Base-by-base conservation (phyloP, 192 early-diverging fungal genomes). In the Gigaspora rosea region DNA sequence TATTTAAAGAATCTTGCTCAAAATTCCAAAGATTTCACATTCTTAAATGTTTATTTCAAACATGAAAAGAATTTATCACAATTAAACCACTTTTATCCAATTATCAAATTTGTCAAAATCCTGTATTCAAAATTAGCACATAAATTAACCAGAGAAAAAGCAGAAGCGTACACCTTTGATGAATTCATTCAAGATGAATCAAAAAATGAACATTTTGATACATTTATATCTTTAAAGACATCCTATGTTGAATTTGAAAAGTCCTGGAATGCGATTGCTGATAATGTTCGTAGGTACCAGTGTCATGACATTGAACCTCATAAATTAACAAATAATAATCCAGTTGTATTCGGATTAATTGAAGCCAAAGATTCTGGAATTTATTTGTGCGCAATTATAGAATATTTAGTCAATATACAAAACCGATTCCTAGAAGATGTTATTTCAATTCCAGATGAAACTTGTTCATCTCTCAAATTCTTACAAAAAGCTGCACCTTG, bases 21-120 rank as follows among this genome's bases (percentile, higher is more conserved):
- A 62, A 27, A 61, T n/a, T 27, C 8, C 22, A 33, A n/a, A 13
- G 27, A 54, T 7, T 73, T 47, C 49, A 70, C 70, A 41, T 78
- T 78, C 41, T 32, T 78, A 10, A 48, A 13, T 32, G 4, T 72
- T 48, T 78, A 73, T 66, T 71, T 78, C 59, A 73, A 78, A 50
- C 47, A 73, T 13, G n/a, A 58, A 9, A 18, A 63, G 15, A 62
- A 20, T 20, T 73, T 78, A 50, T 46, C 73, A 8, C 8, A 36
- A 16, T 18, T 77, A 6, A 27, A 50, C n/a, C 47, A 77, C 32
- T 15, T 77, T 46, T 56, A 9, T 6, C 36, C 75, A 2, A 77
- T 77, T 32, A 18, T 70, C 8, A 77, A 77, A 49, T 77, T 77
- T 49, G 65, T 69, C 15, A 27, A 68, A 27, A 77, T 69, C 6